Base-by-base conservation (phyloP, 805 yeast species). In the Pichia exigua region DNA sequence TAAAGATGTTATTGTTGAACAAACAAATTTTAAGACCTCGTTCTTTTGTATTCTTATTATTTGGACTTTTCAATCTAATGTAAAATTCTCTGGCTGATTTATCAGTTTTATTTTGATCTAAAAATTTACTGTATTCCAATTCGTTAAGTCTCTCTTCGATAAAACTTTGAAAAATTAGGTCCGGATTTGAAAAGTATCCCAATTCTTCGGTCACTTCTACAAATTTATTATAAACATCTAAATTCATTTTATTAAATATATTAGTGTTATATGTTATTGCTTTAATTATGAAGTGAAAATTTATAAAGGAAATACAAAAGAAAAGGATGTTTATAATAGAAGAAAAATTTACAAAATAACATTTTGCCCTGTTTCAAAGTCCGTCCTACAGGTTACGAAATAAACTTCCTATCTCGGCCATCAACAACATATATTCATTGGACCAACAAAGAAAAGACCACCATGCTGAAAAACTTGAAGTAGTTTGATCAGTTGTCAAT, bases 381-480 rank as follows among this genome's bases (percentile, higher is more conserved):
- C 18, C 18, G 7, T 4, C 24, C 26, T 20, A 40, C 7, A 40
- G 24, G 28, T 32, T 26, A 40, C 66, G 65, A 24, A 79, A 62
- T 54, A 75, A 76, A 0, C 83, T 83, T 5, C 84, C 83, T 17
- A 80, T 65, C 60, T 84, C 89, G 26, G 83, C 82, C 51, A 77
- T 68, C 81, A 88, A 83, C 2, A 75, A 75, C 54, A 84, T 69
- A 74, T 79, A 85, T 60, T 85, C 92, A 60, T 83, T 88, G 8
- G 82, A 70, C 90, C 92, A 86, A 62, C 89, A 81, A 51, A 86
- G 71, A 3, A 84, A 71, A 44, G 79, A 74, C 88, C 89, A 85
- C 92, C 92, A 86, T 2, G 81, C 78, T 11, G 81, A 82, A 62
- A 85, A 83, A 2, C 83, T 76, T 43, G 74, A 74, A 9, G 52